Base-by-base conservation (phyloP, 768 basidiomycete species). In the Udeniomyces megalosporus region DNA sequence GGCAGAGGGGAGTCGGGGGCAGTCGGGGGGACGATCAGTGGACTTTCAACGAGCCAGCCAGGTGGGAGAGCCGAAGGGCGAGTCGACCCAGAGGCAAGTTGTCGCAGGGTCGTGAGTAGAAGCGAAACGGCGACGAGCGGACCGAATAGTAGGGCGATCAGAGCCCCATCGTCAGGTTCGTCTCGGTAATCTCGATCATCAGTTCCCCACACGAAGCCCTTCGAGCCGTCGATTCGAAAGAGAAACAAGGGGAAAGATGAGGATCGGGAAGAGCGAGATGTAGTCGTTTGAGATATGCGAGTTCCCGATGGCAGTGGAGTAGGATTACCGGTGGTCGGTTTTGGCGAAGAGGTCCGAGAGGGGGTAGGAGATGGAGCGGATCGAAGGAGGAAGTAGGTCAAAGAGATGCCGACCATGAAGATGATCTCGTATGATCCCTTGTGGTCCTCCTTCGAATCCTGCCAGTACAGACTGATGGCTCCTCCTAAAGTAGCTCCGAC, bases 121-220 rank as follows among this genome's bases (percentile, higher is more conserved):
- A 90, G 71, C 0, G 84, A 82, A 11, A 82, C 78, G 8, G 87
- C 79, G 58, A 93, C 81, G 32, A 93, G 76, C 2, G 91, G 88
- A 14, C 84, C 85, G 34, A 91, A 78, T n/a, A 90, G 78, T 14
- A 93, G 75, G 2, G 85, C 89, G 47, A 85, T 89, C 62, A 87
- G 74, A 26, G 84, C 81, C 15, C 92, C 92, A 71, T 95, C 90
- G 70, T 93, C 91, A 14, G 79, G 74, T 51, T 84, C 85, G 60
- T 86, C 81, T 70, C 89, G 90, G 65, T 67, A 74, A 59, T 75
- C 70, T 29, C 72, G 65, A 48, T 68, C 70, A 42, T 71, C 71
- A 7, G 74, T 74, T 12, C 70, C 72, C 74, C 74, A 74, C 0
- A 74, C 62, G 60, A 68, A 69, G 3, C 74, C 73, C 59, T 65